Base-by-base conservation (phyloP, 768 basidiomycete species). In the Ramaria sp. region DNA sequence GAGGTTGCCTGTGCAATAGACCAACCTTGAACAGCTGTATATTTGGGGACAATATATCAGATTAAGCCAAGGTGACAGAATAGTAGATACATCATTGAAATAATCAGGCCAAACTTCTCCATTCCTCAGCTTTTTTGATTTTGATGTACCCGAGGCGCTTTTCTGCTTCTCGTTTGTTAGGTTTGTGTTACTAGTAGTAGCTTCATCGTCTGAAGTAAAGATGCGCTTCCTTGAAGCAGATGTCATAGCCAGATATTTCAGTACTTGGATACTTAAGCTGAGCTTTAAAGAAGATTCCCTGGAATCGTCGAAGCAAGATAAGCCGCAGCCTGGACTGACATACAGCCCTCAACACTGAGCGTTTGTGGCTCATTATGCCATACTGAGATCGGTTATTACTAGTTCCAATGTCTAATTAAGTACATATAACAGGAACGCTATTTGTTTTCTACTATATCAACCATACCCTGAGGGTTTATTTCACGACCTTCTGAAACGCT, bases 11-110 rank as follows among this genome's bases (percentile, higher is more conserved):
- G 44, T 18, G 36, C 28, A 22, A 8, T 24, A 42, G 28, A 20
- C 10, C 39, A 61, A 83, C 83, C 74, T 83, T 86, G 66, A 76
- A 79, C 34, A 82, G 69, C 82, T 81, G 60, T 27, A 61, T 38
- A 5, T 61, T 56, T 13, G 24, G 42, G 42, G 27, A 15, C 34
- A 28, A 57, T 25, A 49, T 34, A 36, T 45, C 34, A 59, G 16
- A 56, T 41, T 30, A 51, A 13, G 37, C 49, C 32, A 20, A n/a
- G 27, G 41, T 37, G 56, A 44, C 20, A 15, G 24, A 25, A 30
- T 9, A 36, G 62, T 65, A 41, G 13, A 57, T 50, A 75, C 78
- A 45, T 70, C 70, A 51, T 77, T 69, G 57, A 88, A 86, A 62
- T 87, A 76, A 25, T 78, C 74, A 3, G 85, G 83, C 82, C 84